These are phyloP conservation scores for Gomphus sp. DNA, from an alignment of 1,284 basidiomycete genomes.

Conservation along the genomic window DNA sequence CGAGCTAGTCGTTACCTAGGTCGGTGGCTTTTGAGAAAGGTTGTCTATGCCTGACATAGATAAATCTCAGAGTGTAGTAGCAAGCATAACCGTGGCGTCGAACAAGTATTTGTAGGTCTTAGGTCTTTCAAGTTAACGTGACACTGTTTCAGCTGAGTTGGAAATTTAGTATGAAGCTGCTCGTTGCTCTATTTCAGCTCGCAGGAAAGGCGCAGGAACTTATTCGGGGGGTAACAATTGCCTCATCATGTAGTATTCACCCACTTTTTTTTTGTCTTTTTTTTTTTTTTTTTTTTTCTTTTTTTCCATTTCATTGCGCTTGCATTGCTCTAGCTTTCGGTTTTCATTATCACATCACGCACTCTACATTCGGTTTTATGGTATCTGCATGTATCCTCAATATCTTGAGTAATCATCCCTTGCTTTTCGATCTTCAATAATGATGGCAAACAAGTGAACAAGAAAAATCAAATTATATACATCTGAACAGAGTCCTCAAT, in stretches of 20 bases:
- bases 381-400: not conserved
- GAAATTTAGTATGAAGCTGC: slow-evolving; percentile 4
- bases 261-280: not conserved
- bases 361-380: not conserved
- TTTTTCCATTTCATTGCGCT: too few species aligned
- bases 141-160: not conserved
- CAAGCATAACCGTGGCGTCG: slow-evolving; percentile 89
- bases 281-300: too few species aligned
- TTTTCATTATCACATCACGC: not conserved
- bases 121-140: not conserved
- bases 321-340: not conserved
- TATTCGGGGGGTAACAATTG: not conserved
- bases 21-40: slow-evolving; percentile 26
- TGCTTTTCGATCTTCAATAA: not conserved
- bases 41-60: not conserved
- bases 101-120: slow-evolving; percentile 90
- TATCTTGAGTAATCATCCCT: not conserved
- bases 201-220: slow-evolving; percentile 2
- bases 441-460: not conserved
- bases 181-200: slow-evolving; percentile 7
- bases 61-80: slow-evolving; percentile 77
- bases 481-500: not conserved
- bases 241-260: slow-evolving; percentile 5
- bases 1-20: slow-evolving; percentile 88
- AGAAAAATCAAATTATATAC: not conserved